A percentile compares a stretch with the other conserved stretches of the same genome.
phyloP scores from a whole-genome alignment of 805 yeast species.

The Teunomyces pallodes region DNA sequence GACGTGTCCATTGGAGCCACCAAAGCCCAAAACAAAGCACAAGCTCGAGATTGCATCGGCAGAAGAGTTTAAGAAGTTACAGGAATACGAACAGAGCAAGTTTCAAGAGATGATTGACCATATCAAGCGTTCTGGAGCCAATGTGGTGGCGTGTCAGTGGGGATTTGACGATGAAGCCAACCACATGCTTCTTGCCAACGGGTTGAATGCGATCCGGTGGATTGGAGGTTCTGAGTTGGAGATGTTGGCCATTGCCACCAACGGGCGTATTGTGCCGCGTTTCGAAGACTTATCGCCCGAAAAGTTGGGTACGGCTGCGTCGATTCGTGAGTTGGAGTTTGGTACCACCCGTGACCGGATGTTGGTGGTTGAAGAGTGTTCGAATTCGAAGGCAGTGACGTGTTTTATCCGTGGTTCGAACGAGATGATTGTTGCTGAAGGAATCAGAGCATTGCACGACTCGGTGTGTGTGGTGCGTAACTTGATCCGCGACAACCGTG shows the following conservation, averaged over 20 bases:
- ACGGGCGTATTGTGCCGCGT: constrained; percentile 95
- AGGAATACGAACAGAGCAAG: constrained; percentile 87
- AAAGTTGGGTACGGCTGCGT: constrained; percentile 87
- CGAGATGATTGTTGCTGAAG: constrained; percentile 97
- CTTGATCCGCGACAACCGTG: constrained; percentile 84
- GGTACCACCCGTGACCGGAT: constrained; percentile 97
- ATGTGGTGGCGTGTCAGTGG: constrained; percentile 98
- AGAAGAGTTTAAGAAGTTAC: constrained; percentile 88
- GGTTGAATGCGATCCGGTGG: constrained; percentile 97
- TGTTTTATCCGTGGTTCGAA: constrained; percentile 93
- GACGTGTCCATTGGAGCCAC: constrained; percentile 99
- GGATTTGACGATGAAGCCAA: constrained; percentile 99
- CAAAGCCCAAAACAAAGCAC: constrained; percentile 98
- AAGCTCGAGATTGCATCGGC: constrained; percentile 91
- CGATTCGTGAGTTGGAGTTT: constrained; percentile 81
- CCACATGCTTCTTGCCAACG: constrained; percentile 82
- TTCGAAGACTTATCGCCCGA: constrained; percentile 84
- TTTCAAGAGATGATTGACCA: constrained; percentile 85
- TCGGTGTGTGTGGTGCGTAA: constrained; percentile 97
- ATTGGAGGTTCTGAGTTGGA: constrained; percentile 97
- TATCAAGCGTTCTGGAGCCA: constrained; percentile 90
- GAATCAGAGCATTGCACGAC: constrained; percentile 93
- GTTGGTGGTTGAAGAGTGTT: constrained; percentile 89
- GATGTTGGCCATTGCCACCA: constrained; percentile 93
- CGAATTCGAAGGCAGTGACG: constrained; percentile 85